Percentiles rank a stretch among this genome's conserved stretches.
Conservation (phyloP, 108 stramenopile species). For the Cyclotella choctawhatcheeana region DNA sequence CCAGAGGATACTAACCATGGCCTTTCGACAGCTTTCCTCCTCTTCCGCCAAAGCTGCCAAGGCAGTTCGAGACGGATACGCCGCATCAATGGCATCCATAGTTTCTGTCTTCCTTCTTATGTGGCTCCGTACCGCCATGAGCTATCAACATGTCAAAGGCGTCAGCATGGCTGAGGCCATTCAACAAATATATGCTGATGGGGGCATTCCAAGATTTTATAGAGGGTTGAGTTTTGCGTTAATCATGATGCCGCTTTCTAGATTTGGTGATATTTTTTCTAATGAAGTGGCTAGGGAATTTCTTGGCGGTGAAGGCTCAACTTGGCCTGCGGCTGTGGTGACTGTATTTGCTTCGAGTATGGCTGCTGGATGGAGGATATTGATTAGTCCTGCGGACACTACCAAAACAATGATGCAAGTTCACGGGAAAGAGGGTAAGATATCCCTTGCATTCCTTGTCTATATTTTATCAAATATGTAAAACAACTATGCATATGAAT, state of each 20-base stretch:
- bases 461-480: too few species aligned
- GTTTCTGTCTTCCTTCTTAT: slow-evolving; percentile 80
- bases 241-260: slow-evolving; percentile 74
- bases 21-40: slow-evolving; percentile 27
- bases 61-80: slow-evolving; percentile 57
- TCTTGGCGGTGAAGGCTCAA: slow-evolving; percentile 17
- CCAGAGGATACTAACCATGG: slow-evolving; percentile 28
- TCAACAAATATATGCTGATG: slow-evolving; percentile 70
- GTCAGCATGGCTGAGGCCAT: slow-evolving; percentile 67
- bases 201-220: slow-evolving; percentile 86
- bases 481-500: too few species aligned
- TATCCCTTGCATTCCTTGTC: too few species aligned
- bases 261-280: slow-evolving; percentile 87
- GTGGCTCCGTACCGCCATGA: slow-evolving; percentile 92
- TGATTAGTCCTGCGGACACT: slow-evolving; percentile 88
- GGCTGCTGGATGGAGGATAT: slow-evolving; percentile 83
- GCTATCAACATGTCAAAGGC: slow-evolving; percentile 93
- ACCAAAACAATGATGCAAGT: slow-evolving; percentile 90
- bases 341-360: slow-evolving; percentile 75
- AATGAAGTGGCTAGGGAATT: slow-evolving; percentile 70
- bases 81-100: slow-evolving; percentile 66
- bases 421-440: slow-evolving; percentile 78
- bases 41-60: slow-evolving; percentile 48
- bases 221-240: slow-evolving; percentile 78
- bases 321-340: slow-evolving; percentile 43